A percentile compares a stretch with the other conserved stretches of the same genome.
Conservation (phyloP, 106 monocot genomes). For the Posidonia australis region DNA sequence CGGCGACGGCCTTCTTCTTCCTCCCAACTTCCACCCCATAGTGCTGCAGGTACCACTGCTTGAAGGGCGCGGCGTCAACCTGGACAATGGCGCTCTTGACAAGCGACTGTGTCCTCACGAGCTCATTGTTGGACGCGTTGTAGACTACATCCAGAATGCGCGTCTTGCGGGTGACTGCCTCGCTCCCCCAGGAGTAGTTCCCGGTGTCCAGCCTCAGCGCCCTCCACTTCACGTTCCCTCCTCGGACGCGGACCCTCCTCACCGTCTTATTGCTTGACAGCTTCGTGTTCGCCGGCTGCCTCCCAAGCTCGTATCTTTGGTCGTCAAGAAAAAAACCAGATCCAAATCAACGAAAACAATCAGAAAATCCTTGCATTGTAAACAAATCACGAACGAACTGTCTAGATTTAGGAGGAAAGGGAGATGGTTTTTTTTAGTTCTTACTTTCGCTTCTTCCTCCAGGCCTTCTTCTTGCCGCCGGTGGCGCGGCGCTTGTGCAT, state of each 20-base stretch:
- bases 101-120: slow-evolving; percentile 80
- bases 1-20: slow-evolving; percentile 94
- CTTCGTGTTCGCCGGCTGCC: slow-evolving; percentile 75
- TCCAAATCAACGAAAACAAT: too few species aligned
- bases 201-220: slow-evolving; percentile 77
- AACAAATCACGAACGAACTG: too few species aligned
- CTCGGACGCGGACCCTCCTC: slow-evolving; percentile 64
- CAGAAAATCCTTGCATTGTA: too few species aligned
- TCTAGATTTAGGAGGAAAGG: too few species aligned
- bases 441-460: slow-evolving; percentile 44
- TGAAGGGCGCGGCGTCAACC: slow-evolving; percentile 87
- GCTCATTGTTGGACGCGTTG: slow-evolving; percentile 88
- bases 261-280: slow-evolving; percentile 92
- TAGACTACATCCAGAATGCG: slow-evolving; percentile 83
- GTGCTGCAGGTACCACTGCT: slow-evolving; percentile 88
- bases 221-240: slow-evolving; percentile 88
- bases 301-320: slow-evolving; percentile 30
- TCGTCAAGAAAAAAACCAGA: neutral
- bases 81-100: slow-evolving; percentile 85
- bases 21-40: slow-evolving; percentile 79
- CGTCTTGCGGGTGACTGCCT: slow-evolving; percentile 71
- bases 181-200: slow-evolving; percentile 87
- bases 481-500: slow-evolving; percentile 43
- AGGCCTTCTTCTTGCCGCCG: slow-evolving; percentile 37
- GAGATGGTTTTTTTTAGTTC: neutral